Evolutionary conservation across 257 asterid genomes (phyloP), one percentile per base, ranked within the genome.

Genomic region (Prunella vulgaris): DNA sequence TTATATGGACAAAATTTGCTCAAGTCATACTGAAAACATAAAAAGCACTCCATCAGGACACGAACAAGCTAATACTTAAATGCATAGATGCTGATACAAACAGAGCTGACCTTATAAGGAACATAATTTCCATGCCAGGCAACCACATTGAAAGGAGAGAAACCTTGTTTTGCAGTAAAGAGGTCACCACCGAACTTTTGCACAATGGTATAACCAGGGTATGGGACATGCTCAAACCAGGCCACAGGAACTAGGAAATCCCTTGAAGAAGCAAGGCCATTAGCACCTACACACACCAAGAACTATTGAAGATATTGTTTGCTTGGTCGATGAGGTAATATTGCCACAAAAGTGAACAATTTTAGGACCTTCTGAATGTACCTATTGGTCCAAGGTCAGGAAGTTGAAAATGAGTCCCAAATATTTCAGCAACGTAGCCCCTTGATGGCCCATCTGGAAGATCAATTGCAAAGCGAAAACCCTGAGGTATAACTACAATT

Each of bases 321-420:
- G 32, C 20, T 58, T 25, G 71, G 52, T 33, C 8, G 48, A 32
- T 32, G 37, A 21, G 10, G 30, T 61, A 27, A 35, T 38, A 71
- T 37, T 59, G 18, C 37, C 20, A 5, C 5, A 60, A 32, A 32
- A 18, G 20, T 20, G 20, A 69, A 7, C 22, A 24, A 48, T 28
- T 25, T 74, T 60, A 9, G 68, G 48, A 72, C 61, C 27, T 25
- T 20, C 14, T 66, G 56, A 58, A 69, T 61, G 74, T 77, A 94
- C 99, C 97, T 82, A 91, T 91, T 66, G 96, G 96, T 64, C 99
- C 99, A 73, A 94, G 97, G 69, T 94, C 99, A 37, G 97, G 99
- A 79, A 94, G 97, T 66, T 94, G 96, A 76, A 90, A 87, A 89
- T 94, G 99, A 42, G 93, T 76, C 77, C 99, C 99, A 53, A 90